Base-by-base conservation (phyloP, 2,329 filamentous ascomycete species). In the Epichloe aotearoae region DNA sequence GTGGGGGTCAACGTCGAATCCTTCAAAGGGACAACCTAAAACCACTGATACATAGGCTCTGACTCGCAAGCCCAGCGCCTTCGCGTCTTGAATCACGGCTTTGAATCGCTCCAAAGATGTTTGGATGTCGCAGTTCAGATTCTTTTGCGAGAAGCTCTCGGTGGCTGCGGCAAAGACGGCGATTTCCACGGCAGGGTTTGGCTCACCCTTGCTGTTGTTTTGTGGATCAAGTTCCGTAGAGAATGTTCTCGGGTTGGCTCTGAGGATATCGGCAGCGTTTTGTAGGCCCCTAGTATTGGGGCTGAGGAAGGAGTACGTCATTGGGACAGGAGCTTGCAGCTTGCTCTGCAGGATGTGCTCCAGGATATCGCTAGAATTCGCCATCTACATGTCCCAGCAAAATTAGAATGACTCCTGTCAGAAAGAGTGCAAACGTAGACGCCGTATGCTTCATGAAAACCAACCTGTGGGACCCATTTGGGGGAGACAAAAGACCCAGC, bases 141-240 rank as follows among this genome's bases (percentile, higher is more conserved):
- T 94, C 68, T 82, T 84, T 56, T 82, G 79, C 3, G 84, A 85
- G 66, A 94, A 94, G 46, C 76, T 74, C 66, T 94, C 88, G 15
- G 86, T 91, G 0, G 88, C 87, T 2, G 87, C 83, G 14, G 86
- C 84, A 66, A 94, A 93, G 40, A 91, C 83, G 41, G 86, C 85
- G 34, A 91, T 73, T 61, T 90, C 85, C n/a, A 82, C 61, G 12
- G 68, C 74, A 19, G 75, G 77, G 49, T 70, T 72, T 36, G 65
- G 56, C 58, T 69, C 41, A 59, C 69, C 53, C 58, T 65, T 52
- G 60, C 68, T 56, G 62, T 69, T 57, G 60, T 47, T 50, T 47
- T 62, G 59, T 2, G 70, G 63, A 43, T 70, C 73, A n/a, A 72
- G 65, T 55, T 80, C 77, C 43, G 75, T 76, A 50, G 73, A 63